Evolutionary conservation across 176 grass and related monocot species (phyloP), one percentile per base, ranked within the genome.

Genomic region (Zoysia pacifica): DNA sequence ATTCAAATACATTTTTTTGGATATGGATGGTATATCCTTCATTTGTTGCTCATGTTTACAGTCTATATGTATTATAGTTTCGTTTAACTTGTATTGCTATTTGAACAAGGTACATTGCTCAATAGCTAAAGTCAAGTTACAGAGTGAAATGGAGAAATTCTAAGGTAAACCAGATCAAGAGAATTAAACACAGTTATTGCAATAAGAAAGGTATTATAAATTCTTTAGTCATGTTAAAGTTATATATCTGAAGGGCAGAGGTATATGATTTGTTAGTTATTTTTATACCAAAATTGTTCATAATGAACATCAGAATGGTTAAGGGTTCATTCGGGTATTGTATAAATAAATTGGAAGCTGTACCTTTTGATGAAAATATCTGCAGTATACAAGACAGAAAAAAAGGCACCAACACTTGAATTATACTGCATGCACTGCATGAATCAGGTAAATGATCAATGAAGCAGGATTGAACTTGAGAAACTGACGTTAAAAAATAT

Each of bases 71-170:
- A 48, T 58, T 69, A 69, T 78, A 64, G 49, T 66, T 62, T 74
- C 28, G 7, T 60, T 70, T 79, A 39, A 66, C 4, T 15, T 80
- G 14, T 18, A 76, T 37, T 77, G 58, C 70, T 77, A 0, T 79
- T 79, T 65, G 49, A 82, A 86, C 38, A 85, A 97, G 95, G 95
- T 62, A 97, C 95, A n/a, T 86, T 98, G 68, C 83, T 98, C 75
- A 94, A 98, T 79, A 94, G 90, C 86, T 89, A 91, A 93, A 98
- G 88, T 84, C 90, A 98, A 87, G 81, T 98, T 86, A 87, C 86
- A 49, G 18, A 79, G 80, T 84, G 65, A 36, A 98, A 89, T 75
- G 96, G 92, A 65, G 88, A 93, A 88, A 88, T 92, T 93, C 67
- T 98, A 70, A 92, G 81, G 76, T 87, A 94, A 77, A 92, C 92